Evolutionary conservation across 1,284 basidiomycete species (phyloP).

Genomic region (Gymnopus androsaceus): DNA sequence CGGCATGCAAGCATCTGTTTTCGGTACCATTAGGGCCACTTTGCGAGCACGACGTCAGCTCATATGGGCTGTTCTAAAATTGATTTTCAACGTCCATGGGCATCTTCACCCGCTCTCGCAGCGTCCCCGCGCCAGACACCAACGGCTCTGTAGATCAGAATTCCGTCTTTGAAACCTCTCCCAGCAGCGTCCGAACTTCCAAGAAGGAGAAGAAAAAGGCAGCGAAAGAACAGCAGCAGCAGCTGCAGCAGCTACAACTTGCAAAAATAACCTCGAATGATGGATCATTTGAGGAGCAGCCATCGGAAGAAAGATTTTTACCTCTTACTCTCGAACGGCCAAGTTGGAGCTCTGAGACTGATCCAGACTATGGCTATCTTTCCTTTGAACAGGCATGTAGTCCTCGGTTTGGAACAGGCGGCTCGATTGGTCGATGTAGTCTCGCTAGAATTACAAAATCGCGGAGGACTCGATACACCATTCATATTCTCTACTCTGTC

Average conservation of each 20-base stretch:
- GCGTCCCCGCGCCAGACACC: background rate
- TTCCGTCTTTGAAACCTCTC: background rate
- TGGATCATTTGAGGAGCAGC: background rate
- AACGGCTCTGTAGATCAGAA: slow-evolving; percentile 7
- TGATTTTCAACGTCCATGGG: slow-evolving; percentile 5
- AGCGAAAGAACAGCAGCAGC: slow-evolving; percentile 3
- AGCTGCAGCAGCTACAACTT: too few relatives aligned
- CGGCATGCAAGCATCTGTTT: background rate
- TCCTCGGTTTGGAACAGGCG: slow-evolving; percentile 76
- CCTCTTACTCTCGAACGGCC: slow-evolving; percentile 12
- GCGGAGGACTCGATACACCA: slow-evolving; percentile 83
- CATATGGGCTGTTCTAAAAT: background rate
- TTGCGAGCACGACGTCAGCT: background rate
- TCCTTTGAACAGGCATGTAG: slow-evolving; percentile 70
- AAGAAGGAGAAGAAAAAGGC: slow-evolving; percentile 8
- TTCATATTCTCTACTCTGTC: slow-evolving; percentile 88
- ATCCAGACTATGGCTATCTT: slow-evolving; percentile 72
- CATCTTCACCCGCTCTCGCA: slow-evolving; percentile 7
- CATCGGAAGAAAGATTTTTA: slow-evolving; percentile 6
- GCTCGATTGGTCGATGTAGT: slow-evolving; percentile 70
- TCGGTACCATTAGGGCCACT: background rate
- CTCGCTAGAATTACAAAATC: slow-evolving; percentile 67
- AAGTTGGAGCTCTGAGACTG: slow-evolving; percentile 46
- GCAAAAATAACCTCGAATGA: background rate
- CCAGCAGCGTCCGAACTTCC: slow-evolving; percentile 1